Base-by-base conservation (phyloP, 768 basidiomycete genomes). In the Mycena leptocephala region DNA sequence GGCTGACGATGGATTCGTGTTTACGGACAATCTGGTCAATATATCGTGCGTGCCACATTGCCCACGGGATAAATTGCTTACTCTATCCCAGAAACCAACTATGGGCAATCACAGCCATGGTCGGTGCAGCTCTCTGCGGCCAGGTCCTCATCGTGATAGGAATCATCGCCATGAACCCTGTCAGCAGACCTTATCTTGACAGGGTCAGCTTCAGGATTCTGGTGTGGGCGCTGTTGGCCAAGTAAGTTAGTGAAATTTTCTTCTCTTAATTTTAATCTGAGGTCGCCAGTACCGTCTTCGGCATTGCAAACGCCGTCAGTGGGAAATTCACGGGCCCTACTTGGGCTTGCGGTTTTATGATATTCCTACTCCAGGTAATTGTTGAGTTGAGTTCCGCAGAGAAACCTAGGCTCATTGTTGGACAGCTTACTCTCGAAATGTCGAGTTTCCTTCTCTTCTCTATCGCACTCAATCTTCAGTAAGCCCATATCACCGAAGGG, bases 401-500 rank as follows among this genome's bases (percentile, higher is more conserved):
- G 5, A 16, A 20, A 59, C 32, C 30, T 18, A 59, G 5, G 56
- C 56, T 59, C 14, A 59, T 59, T 16, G 28, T 56, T 20, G 20
- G 9, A 59, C 24, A 68, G 53, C 37, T 75, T 9, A 79, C 76
- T 22, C 75, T 80, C 24, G 64, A 80, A n/a, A n/a, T n/a, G n/a
- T n/a, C n/a, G n/a, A n/a, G n/a, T n/a, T n/a, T n/a, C n/a, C n/a
- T n/a, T n/a, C 62, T 79, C 5, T 74, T 80, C 33, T 66, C 64
- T 32, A 78, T 80, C 33, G 76, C 80, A 20, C 72, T 80, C 3
- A 80, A 80, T 61, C 76, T 79, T n/a, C 78, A 77, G 80, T 80
- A 53, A 37, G 80, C 56, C 32, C 28, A 26, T 58, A 61, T 56
- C 41, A 37, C 22, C 18, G 43, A 8, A 18, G 13, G 18, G 55